Evolutionary conservation across 495 filamentous ascomycete genomes (phyloP).

Genomic region (Parachaetomium inaequale): DNA sequence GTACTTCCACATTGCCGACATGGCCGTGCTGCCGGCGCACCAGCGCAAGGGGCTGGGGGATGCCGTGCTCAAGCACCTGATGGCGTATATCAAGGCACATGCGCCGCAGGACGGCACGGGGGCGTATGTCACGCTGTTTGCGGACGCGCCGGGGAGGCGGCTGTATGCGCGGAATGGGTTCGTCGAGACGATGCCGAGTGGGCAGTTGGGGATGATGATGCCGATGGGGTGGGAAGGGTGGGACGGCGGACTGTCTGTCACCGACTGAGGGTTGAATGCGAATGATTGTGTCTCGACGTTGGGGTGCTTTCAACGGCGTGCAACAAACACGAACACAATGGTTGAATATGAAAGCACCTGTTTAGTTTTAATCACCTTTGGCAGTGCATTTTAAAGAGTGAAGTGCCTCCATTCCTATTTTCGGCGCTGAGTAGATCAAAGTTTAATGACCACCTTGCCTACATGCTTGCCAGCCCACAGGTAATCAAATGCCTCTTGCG

Average conservation of each 20-base stretch:
- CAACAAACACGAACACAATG: too few relatives aligned
- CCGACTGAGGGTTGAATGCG: too few relatives aligned
- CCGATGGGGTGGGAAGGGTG: slow-evolving; percentile 7
- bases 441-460: neutral
- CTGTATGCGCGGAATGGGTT: slow-evolving; percentile 52
- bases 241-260: neutral
- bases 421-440: too few relatives aligned
- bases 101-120: slow-evolving; percentile 33
- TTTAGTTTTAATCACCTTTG: too few relatives aligned
- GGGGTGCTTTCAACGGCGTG: too few relatives aligned
- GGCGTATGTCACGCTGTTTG: slow-evolving; percentile 46
- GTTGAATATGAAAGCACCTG: too few relatives aligned
- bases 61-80: slow-evolving; percentile 42
- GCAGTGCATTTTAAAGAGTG: too few relatives aligned
- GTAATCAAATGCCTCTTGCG: neutral
- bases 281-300: too few relatives aligned
- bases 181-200: slow-evolving; percentile 26
- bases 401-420: too few relatives aligned
- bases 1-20: slow-evolving; percentile 53
- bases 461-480: neutral
- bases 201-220: slow-evolving; percentile 20
- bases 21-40: slow-evolving; percentile 48
- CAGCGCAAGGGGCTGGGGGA: slow-evolving; percentile 50
- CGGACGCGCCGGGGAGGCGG: slow-evolving; percentile 44
- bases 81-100: slow-evolving; percentile 37